Evolutionary conservation across 768 basidiomycete species (phyloP).

Genomic region (Amanita exitialis): DNA sequence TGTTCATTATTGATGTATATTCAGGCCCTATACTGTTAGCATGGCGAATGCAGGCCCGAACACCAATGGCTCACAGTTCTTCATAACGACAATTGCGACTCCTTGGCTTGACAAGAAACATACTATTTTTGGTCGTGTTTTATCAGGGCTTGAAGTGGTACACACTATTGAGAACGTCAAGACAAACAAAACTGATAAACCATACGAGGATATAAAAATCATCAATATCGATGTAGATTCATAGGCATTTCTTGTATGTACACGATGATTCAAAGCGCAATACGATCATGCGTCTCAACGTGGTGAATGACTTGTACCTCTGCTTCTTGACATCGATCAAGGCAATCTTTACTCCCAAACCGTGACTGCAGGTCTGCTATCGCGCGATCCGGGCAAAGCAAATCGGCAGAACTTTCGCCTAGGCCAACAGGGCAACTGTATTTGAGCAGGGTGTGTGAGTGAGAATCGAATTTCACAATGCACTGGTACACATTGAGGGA

Average conservation of each 20-base stretch:
- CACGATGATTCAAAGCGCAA: constrained; percentile 28
- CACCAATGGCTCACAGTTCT: constrained; percentile 97
- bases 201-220: constrained; percentile 91
- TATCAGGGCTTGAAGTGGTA: constrained; percentile 82
- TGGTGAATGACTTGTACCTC: constrained; percentile 18
- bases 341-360: not conserved
- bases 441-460: constrained; percentile 33
- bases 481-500: constrained; percentile 44
- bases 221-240: constrained; percentile 63
- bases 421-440: constrained; percentile 44
- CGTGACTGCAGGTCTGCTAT: constrained; percentile 22
- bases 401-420: constrained; percentile 9
- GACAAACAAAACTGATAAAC: constrained; percentile 77
- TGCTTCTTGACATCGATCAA: not conserved
- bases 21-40: constrained; percentile 86
- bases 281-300: constrained; percentile 31
- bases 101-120: constrained; percentile 91
- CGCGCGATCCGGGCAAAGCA: constrained; percentile 18
- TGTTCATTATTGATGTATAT: constrained; percentile 4
- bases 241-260: not conserved
- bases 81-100: constrained; percentile 91
- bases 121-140: constrained; percentile 87
- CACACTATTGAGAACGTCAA: constrained; percentile 90
- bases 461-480: constrained; percentile 13
- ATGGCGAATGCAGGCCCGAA: constrained; percentile 90